A percentile compares a stretch with the other conserved stretches of the same genome.
Evolutionary conservation across 805 yeast genomes (phyloP).

Genomic region (Torulaspora gathmanii): DNA sequence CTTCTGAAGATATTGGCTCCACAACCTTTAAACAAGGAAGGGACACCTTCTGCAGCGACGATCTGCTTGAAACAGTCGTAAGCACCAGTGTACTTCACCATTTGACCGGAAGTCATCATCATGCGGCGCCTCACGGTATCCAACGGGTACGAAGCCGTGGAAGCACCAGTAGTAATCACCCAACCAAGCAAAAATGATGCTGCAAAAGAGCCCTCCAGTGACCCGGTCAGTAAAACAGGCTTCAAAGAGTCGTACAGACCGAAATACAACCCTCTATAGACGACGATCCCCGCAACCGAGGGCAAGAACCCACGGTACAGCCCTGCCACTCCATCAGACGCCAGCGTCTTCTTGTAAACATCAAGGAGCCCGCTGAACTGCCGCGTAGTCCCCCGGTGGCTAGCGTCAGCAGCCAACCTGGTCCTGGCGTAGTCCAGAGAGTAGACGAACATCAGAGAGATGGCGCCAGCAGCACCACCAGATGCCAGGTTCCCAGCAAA

Average conservation of each 20-base stretch:
- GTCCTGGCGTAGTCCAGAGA: slow-evolving; percentile 98
- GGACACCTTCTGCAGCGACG: slow-evolving; percentile 93
- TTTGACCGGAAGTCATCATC: slow-evolving; percentile 99
- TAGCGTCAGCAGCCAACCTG: slow-evolving; percentile 97
- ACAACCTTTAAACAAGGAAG: slow-evolving; percentile 95
- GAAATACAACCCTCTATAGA: slow-evolving; percentile 98
- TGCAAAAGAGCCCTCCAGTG: slow-evolving; percentile 88
- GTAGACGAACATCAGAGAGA: slow-evolving; percentile 88
- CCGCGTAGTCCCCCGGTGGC: slow-evolving; percentile 87
- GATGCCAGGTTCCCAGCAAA: slow-evolving; percentile 98
- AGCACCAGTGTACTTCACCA: slow-evolving; percentile 93
- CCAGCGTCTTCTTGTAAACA: slow-evolving; percentile 93
- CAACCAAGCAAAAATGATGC: slow-evolving; percentile 97
- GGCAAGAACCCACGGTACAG: slow-evolving; percentile 99
- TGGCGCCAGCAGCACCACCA: slow-evolving; percentile 98
- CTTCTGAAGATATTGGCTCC: slow-evolving; percentile 99
- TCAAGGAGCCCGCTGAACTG: slow-evolving; percentile 96
- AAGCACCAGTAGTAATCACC: slow-evolving; percentile 97
- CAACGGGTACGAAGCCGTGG: slow-evolving; percentile 98
- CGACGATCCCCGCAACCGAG: slow-evolving; percentile 94
- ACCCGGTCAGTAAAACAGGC: slow-evolving; percentile 91
- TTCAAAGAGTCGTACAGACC: slow-evolving; percentile 96
- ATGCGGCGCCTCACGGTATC: slow-evolving; percentile 99
- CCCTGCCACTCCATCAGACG: slow-evolving; percentile 96
- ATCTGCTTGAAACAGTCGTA: slow-evolving; percentile 87